These are phyloP conservation scores for Spergularia bocconei DNA, from an alignment of 148 eudicot species.

Conservation along the genomic window DNA sequence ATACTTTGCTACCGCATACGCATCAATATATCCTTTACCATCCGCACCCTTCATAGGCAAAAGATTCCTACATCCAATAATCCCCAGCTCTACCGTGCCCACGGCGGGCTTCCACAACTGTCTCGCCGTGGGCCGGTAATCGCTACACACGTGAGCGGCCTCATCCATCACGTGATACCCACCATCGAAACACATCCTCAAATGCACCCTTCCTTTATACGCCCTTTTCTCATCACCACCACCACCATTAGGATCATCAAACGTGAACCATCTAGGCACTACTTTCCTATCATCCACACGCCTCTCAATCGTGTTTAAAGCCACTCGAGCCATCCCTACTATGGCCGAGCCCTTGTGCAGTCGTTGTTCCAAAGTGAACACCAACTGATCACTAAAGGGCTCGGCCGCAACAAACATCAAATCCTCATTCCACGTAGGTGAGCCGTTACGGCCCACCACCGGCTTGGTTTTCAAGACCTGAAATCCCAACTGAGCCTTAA, in stretches of 20 bases:
- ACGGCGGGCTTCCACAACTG: conserved; percentile 85
- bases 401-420: conserved; percentile 73
- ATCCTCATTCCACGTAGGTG: conserved; percentile 81
- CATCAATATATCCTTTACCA: conserved; percentile 76
- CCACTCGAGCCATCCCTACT: conserved; percentile 51
- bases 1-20: conserved; percentile 84
- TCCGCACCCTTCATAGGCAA: conserved; percentile 63
- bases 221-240: conserved; percentile 32
- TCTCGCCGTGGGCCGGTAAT: conserved; percentile 88
- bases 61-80: conserved; percentile 68
- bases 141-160: conserved; percentile 77
- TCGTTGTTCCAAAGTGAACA: conserved; percentile 50
- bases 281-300: conserved; percentile 89
- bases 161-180: conserved; percentile 99
- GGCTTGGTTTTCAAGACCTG: conserved; percentile 65
- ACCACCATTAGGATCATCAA: conserved; percentile 50
- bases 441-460: conserved; percentile 40
- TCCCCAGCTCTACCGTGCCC: conserved; percentile 76
- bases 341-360: conserved; percentile 43
- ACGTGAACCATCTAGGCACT: conserved; percentile 56
- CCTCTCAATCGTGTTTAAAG: conserved; percentile 65
- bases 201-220: conserved; percentile 69
- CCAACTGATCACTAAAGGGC: conserved; percentile 64
- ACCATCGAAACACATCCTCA: conserved; percentile 83
- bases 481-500: conserved; percentile 72